Base-by-base conservation (phyloP, 2,329 filamentous ascomycete species). In the Aspergillus costaricaensis region DNA sequence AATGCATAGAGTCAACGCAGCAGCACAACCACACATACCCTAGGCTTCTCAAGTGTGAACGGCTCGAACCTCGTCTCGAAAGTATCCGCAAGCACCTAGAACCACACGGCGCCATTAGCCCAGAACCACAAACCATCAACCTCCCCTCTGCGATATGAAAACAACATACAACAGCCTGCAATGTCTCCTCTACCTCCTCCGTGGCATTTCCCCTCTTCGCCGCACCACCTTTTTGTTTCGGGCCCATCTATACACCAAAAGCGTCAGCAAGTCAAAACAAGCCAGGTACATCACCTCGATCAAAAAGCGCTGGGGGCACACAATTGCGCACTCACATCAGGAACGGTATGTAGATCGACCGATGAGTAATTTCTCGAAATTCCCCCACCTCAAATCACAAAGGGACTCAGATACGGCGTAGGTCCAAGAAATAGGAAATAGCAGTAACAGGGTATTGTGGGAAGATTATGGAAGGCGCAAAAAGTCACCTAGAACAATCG, bases 31-130 rank as follows among this genome's bases (percentile, higher is more conserved):
- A 60, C 25, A 78, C 85, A 72, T 83, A 95, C 92, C 83, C 95
- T 86, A 72, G 95, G 95, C 67, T 86, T 90, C 74, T 96, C 91
- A 59, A 96, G 80, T 0, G 92, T 94, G 73, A 98, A 95, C 0
- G 95, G 95, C 68, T 85, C 86, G 79, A 96, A 99, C 75, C 92
- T 85, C 51, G 92, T 92, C 77, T 98, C 93, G 75, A 96, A 99
- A 1, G 92, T 93, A 81, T 99, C 95, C 66, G 94, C 91, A 65
- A 99, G 87, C 61, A 99, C 84, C 90, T 95, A 71, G 4, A 44
- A 5, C 12, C 32, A 36, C 39, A 44, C 39, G 44, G 50, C 51
- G 4, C 41, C 27, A 56, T 70, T 43, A 70, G 66, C 43, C 51
- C 55, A 27, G 8, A 12, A 38, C 41, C 19, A 23, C 10, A 8